Conservation (phyloP, 495 filamentous ascomycete genomes). For the Achaetomiella virescens region DNA sequence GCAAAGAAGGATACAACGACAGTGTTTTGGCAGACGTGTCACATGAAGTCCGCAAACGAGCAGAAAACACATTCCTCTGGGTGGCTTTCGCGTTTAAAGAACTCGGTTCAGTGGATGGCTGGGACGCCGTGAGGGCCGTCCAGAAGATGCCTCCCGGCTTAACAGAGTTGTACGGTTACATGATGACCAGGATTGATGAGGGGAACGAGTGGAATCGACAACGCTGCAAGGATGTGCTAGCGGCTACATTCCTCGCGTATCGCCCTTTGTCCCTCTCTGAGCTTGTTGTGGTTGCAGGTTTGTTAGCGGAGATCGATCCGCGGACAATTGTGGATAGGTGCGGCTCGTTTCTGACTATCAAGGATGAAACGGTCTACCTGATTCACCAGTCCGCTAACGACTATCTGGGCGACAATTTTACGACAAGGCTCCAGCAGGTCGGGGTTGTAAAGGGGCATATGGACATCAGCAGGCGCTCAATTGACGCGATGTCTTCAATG, state of each 20-base stretch:
- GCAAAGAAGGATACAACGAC: conserved; percentile 13
- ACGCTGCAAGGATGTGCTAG: conserved; percentile 23
- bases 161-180: conserved; percentile 18
- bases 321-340: conserved; percentile 25
- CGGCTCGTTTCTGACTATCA: conserved; percentile 30
- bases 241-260: conserved; percentile 14
- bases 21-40: conserved; percentile 16
- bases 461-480: conserved; percentile 26
- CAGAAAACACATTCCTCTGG: conserved; percentile 34
- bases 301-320: conserved; percentile 6
- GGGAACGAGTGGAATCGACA: conserved; percentile 1
- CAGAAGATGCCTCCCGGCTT: conserved; percentile 15
- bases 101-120: conserved; percentile 3
- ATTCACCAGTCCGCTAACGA: conserved; percentile 45
- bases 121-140: conserved; percentile 2
- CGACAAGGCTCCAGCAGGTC: background rate
- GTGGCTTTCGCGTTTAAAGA: conserved; percentile 24
- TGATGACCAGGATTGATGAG: conserved; percentile 10
- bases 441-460: conserved; percentile 20
- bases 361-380: conserved; percentile 26
- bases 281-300: conserved; percentile 19
- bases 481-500: conserved; percentile 22
- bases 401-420: conserved; percentile 25
- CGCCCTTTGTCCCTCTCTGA: conserved; percentile 25
- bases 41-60: conserved; percentile 14